Percentiles rank a stretch among this genome's conserved stretches.
Conservation (phyloP, 768 basidiomycete genomes). For the Kwoniella newhampshirensis region DNA sequence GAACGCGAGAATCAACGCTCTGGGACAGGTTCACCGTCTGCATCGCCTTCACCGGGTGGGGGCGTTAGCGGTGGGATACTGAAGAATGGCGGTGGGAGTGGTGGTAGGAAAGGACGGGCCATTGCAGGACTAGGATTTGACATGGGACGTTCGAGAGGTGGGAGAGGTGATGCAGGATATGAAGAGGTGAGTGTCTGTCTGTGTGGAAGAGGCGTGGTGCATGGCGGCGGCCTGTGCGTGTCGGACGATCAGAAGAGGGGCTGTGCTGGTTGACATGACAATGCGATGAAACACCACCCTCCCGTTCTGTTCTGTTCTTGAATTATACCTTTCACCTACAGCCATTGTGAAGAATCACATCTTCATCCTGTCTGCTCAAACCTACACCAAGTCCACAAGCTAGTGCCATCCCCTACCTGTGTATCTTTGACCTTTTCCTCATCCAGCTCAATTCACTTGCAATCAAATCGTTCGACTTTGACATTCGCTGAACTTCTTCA, state of each 20-base stretch:
- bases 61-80: not conserved
- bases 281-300: too few species aligned
- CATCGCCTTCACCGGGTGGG: constrained; percentile 10
- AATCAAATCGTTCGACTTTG: not conserved
- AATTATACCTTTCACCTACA: not conserved
- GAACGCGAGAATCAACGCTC: not conserved
- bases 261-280: not conserved
- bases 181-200: constrained; percentile 19
- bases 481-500: not conserved
- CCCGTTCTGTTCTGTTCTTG: not conserved
- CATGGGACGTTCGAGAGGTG: not conserved
- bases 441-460: too few species aligned
- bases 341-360: not conserved
- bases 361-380: not conserved
- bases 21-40: not conserved
- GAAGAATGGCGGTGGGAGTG: not conserved
- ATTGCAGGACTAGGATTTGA: too few species aligned
- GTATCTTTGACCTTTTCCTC: too few species aligned
- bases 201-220: not conserved
- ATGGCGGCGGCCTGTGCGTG: not conserved
- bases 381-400: too few species aligned
- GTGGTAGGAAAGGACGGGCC: not conserved
- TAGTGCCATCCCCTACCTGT: too few species aligned
- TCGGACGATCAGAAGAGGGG: not conserved
- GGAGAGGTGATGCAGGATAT: constrained; percentile 7